phyloP scores from a whole-genome alignment of 495 filamentous ascomycete genomes.

The Podospora comata region DNA sequence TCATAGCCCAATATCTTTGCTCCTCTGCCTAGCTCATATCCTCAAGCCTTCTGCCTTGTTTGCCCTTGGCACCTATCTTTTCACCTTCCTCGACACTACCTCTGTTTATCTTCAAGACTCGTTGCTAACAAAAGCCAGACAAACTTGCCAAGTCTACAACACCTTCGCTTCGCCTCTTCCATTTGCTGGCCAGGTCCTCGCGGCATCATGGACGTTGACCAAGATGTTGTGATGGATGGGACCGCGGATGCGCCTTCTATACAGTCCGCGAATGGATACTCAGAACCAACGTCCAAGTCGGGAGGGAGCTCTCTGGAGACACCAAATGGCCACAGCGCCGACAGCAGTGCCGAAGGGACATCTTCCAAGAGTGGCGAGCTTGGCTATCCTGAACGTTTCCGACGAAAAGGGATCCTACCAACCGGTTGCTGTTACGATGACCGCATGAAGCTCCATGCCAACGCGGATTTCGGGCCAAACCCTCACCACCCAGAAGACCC shows the following conservation, averaged over 20 bases:
- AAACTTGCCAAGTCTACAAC: neutral
- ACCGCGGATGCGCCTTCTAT: conserved; percentile 35
- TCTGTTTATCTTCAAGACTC: neutral
- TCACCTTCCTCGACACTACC: neutral
- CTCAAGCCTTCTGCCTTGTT: neutral
- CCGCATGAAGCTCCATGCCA: conserved; percentile 88
- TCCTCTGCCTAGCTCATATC: neutral
- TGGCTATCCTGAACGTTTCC: conserved; percentile 24
- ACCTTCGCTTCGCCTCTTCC: neutral
- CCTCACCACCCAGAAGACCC: conserved; percentile 95
- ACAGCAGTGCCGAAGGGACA: conserved; percentile 21
- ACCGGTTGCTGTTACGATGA: conserved; percentile 86
- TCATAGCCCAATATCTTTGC: no score
- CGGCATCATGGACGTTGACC: conserved; percentile 34
- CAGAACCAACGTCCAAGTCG: conserved; percentile 19
- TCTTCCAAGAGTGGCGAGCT: conserved; percentile 24
- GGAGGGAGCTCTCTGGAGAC: conserved; percentile 26
- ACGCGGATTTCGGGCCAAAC: conserved; percentile 60
- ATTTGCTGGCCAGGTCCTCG: neutral
- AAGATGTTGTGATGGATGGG: conserved; percentile 38
- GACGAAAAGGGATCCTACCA: conserved; percentile 45
- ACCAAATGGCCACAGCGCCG: conserved; percentile 27
- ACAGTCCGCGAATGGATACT: conserved; percentile 39
- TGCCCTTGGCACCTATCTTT: neutral
- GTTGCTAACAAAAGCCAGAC: neutral